phyloP scores from a whole-genome alignment of 768 basidiomycete genomes.

The Rhodotorula toruloides region DNA sequence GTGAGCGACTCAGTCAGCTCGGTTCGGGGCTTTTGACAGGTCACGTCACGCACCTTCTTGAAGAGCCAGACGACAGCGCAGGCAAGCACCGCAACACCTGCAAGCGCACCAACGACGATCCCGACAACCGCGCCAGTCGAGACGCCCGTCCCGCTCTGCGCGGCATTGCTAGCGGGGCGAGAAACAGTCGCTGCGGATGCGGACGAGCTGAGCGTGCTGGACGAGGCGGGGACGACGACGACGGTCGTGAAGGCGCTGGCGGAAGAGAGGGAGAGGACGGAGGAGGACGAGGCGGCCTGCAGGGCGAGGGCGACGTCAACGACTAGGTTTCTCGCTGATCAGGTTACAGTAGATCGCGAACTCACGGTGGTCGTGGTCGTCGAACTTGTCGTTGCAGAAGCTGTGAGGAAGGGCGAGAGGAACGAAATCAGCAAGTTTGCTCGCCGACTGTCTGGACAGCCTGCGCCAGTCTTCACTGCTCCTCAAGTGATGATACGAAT shows the following conservation, averaged over 20 bases:
- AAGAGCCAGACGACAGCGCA: conserved; percentile 20
- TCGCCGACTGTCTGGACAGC: background rate
- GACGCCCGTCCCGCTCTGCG: conserved; percentile 53
- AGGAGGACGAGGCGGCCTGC: too few species aligned
- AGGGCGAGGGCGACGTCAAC: too few species aligned
- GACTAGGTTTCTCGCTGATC: too few species aligned
- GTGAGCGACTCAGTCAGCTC: background rate
- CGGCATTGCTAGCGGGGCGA: conserved; percentile 46
- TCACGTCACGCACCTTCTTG: conserved; percentile 9
- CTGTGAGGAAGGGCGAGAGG: too few species aligned
- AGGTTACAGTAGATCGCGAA: too few species aligned
- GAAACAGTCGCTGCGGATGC: conserved; percentile 53
- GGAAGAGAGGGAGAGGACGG: too few species aligned
- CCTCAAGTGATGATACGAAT: too few species aligned
- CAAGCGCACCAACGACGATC: conserved; percentile 29
- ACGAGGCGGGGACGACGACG: conserved; percentile 7
- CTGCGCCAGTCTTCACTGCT: background rate
- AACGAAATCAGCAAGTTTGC: too few species aligned
- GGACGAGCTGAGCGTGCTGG: conserved; percentile 1
- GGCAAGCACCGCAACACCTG: conserved; percentile 24
- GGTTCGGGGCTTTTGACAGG: too few species aligned
- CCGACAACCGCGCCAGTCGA: conserved; percentile 52
- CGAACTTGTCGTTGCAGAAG: too few species aligned
- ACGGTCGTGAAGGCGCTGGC: too few species aligned
- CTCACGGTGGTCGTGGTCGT: too few species aligned